Evolutionary conservation across 805 yeast genomes (phyloP).

Genomic region (Sporopachydermia lactativora): DNA sequence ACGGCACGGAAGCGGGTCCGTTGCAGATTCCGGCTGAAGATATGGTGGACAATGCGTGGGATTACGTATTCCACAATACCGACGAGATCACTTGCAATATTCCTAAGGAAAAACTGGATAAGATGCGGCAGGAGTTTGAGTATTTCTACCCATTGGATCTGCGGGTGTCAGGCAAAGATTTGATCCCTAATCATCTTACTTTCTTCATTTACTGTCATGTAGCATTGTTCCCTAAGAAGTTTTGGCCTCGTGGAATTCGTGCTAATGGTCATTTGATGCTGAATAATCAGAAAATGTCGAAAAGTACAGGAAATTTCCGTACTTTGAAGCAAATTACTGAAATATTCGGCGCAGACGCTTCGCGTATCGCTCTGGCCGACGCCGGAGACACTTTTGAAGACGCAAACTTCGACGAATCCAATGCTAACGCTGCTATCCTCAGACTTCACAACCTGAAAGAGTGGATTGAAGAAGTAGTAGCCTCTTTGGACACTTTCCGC

Average conservation of each 20-base stretch:
- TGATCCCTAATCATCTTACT: conserved; percentile 93
- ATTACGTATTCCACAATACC: conserved; percentile 67
- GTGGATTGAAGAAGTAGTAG: conserved; percentile 78
- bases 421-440: conserved; percentile 93
- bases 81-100: conserved; percentile 45
- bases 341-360: conserved; percentile 95
- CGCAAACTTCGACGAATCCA: conserved; percentile 93
- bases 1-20: conserved; percentile 64
- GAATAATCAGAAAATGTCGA: conserved; percentile 96
- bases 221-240: conserved; percentile 78
- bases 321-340: conserved; percentile 72
- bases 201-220: conserved; percentile 89
- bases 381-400: conserved; percentile 97
- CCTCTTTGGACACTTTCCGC: conserved; percentile 37
- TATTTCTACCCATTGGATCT: conserved; percentile 92
- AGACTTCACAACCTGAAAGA: conserved; percentile 86
- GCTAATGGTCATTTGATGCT: conserved; percentile 91
- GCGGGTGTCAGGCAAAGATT: conserved; percentile 90
- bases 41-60: conserved; percentile 88
- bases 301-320: conserved; percentile 94
- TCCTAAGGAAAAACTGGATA: conserved; percentile 50
- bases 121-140: conserved; percentile 85
- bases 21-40: conserved; percentile 66
- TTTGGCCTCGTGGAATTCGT: conserved; percentile 93
- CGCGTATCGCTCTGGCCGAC: conserved; percentile 95